Evolutionary conservation across 768 basidiomycete species (phyloP).

Genomic region (Gelatoporia subvermispora): DNA sequence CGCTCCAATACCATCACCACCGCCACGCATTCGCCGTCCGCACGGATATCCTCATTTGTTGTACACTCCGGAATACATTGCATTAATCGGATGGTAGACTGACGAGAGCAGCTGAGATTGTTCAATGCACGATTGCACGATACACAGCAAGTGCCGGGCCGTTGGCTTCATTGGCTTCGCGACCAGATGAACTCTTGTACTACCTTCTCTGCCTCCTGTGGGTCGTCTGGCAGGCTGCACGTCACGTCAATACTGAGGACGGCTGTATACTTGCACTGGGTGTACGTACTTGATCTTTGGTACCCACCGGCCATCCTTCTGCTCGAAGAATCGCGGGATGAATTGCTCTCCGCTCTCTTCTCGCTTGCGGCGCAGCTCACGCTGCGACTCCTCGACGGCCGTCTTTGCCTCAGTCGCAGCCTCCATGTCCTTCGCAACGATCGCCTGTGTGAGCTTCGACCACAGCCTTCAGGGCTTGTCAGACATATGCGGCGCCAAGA

Average conservation of each 20-base stretch:
- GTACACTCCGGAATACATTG: conserved; percentile 17
- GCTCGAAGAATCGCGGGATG: conserved; percentile 78
- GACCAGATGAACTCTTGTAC: conserved; percentile 82
- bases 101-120: background rate
- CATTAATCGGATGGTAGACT: conserved; percentile 12
- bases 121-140: background rate
- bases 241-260: conserved; percentile 5
- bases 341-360: conserved; percentile 71
- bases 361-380: conserved; percentile 68
- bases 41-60: conserved; percentile 5
- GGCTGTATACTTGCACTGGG: background rate
- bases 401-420: conserved; percentile 88
- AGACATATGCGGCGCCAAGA: background rate
- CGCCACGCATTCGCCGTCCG: background rate
- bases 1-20: conserved; percentile 1
- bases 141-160: background rate
- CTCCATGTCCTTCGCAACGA: conserved; percentile 87
- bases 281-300: conserved; percentile 71
- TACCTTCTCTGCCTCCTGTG: conserved; percentile 55
- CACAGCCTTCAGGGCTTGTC: conserved; percentile 52
- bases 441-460: conserved; percentile 80
- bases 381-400: conserved; percentile 86
- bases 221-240: conserved; percentile 65
- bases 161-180: conserved; percentile 4
- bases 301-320: conserved; percentile 70